Evolutionary conservation across 2,329 filamentous ascomycete species (phyloP).

Genomic region (Hypoxylon sp.): DNA sequence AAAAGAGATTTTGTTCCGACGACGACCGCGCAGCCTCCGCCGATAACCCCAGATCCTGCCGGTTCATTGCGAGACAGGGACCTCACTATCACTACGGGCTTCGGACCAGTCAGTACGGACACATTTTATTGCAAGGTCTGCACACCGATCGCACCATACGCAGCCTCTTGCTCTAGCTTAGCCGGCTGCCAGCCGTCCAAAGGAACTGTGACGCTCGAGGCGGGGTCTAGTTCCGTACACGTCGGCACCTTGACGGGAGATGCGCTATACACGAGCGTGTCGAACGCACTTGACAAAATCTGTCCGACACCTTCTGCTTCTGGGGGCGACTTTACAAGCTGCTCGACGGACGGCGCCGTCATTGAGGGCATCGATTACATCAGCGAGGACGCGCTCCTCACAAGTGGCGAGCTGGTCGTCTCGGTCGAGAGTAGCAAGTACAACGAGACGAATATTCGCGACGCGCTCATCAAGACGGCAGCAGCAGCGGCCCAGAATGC

Average conservation of each 20-base stretch:
- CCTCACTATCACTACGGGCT: slow-evolving; percentile 1
- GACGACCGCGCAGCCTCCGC: neutral
- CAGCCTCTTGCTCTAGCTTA: slow-evolving; percentile 6
- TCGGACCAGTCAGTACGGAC: neutral
- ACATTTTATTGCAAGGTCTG: neutral
- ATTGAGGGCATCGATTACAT: slow-evolving; percentile 1
- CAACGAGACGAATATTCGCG: slow-evolving; percentile 5
- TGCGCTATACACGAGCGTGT: slow-evolving; percentile 16
- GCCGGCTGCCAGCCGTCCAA: neutral
- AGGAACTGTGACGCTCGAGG: slow-evolving; percentile 11
- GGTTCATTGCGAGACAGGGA: neutral
- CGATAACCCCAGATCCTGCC: neutral
- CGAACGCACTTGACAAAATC: slow-evolving; percentile 10
- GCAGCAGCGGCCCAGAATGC: slow-evolving; percentile 3
- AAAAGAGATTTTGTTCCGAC: neutral
- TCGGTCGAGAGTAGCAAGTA: slow-evolving; percentile 16
- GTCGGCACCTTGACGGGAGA: slow-evolving; percentile 13
- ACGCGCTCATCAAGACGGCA: slow-evolving; percentile 10
- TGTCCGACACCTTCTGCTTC: slow-evolving; percentile 11
- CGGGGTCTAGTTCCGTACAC: slow-evolving; percentile 10
- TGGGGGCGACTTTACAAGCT: slow-evolving; percentile 1
- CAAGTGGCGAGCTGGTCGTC: slow-evolving; percentile 2
- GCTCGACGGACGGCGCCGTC: neutral
- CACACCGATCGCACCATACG: neutral
- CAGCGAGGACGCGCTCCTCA: neutral